Conservation (phyloP, 2,329 filamentous ascomycete genomes). For the Tolypocladium inflatum region DNA sequence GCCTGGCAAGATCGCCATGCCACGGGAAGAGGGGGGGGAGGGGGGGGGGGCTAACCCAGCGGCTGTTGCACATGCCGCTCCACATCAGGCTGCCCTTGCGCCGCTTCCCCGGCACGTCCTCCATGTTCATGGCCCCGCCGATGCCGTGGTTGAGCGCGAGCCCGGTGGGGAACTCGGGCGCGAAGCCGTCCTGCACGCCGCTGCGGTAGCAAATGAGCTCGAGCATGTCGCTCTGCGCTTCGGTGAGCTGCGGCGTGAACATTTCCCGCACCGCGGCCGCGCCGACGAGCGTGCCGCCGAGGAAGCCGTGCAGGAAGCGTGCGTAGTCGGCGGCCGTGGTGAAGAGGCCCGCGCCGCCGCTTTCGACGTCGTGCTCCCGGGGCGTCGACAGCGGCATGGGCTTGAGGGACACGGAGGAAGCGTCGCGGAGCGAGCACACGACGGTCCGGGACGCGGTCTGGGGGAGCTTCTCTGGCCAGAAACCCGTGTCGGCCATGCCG, state of each 20-base stretch:
- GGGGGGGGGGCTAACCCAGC: slow-evolving; percentile 25
- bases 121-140: slow-evolving; percentile 28
- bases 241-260: slow-evolving; percentile 30
- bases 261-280: slow-evolving; percentile 21
- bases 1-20: neutral
- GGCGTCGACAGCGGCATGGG: slow-evolving; percentile 11
- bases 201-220: slow-evolving; percentile 10
- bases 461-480: slow-evolving; percentile 21
- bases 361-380: slow-evolving; percentile 23
- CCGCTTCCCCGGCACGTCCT: slow-evolving; percentile 28
- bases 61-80: slow-evolving; percentile 30
- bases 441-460: slow-evolving; percentile 13
- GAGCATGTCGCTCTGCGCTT: slow-evolving; percentile 12
- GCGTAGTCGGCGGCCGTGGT: slow-evolving; percentile 31
- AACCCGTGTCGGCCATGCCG: slow-evolving; percentile 25
- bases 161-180: slow-evolving; percentile 25
- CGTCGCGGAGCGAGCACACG: slow-evolving; percentile 11
- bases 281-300: slow-evolving; percentile 20
- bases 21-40: neutral
- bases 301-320: slow-evolving; percentile 21
- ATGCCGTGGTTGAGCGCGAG: slow-evolving; percentile 27
- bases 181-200: slow-evolving; percentile 15
- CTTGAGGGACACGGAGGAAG: slow-evolving; percentile 7
- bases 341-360: slow-evolving; percentile 34
- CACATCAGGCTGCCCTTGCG: slow-evolving; percentile 32